Conservation (phyloP, 2,329 filamentous ascomycete genomes). For the Arthrobotrys sinensis region DNA sequence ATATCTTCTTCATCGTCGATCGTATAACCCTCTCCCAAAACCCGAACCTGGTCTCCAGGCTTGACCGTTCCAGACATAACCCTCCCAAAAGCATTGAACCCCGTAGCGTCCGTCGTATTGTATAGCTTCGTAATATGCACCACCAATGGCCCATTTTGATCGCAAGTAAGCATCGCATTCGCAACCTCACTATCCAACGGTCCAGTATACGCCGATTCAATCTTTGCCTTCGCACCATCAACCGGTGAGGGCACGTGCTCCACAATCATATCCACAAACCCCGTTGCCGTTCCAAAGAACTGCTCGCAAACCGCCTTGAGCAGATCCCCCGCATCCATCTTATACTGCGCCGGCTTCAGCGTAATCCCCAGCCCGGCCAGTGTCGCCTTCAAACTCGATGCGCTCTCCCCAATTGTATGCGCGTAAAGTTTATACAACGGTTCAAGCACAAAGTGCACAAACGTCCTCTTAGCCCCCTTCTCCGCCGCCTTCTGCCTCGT, state of each 20-base stretch:
- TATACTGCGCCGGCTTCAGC: conserved; percentile 93
- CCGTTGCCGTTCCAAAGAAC: conserved; percentile 90
- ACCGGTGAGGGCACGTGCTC: conserved; percentile 89
- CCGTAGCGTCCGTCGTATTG: conserved; percentile 89
- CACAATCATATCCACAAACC: conserved; percentile 96
- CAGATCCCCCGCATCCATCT: conserved; percentile 87
- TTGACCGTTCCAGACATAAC: conserved; percentile 92
- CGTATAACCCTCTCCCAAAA: conserved; percentile 95
- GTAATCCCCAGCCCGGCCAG: conserved; percentile 84
- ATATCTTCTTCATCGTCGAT: conserved; percentile 98
- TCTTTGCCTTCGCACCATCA: conserved; percentile 80
- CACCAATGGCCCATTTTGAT: conserved; percentile 92
- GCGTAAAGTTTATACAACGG: conserved; percentile 95
- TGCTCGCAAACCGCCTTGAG: conserved; percentile 92
- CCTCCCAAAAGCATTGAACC: conserved; percentile 89
- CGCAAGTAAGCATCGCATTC: conserved; percentile 82
- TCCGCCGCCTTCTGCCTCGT: conserved; percentile 85
- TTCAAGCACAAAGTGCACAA: conserved; percentile 94
- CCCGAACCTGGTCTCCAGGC: conserved; percentile 85
- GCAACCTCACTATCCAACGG: conserved; percentile 86
- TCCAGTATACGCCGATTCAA: conserved; percentile 93
- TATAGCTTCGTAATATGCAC: conserved; percentile 94
- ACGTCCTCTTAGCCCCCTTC: conserved; percentile 84
- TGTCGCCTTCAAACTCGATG: conserved; percentile 84
- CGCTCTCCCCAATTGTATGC: conserved; percentile 86